Conservation (phyloP, 2,329 filamentous ascomycete species). For the Rhynchosporium agropyri region DNA sequence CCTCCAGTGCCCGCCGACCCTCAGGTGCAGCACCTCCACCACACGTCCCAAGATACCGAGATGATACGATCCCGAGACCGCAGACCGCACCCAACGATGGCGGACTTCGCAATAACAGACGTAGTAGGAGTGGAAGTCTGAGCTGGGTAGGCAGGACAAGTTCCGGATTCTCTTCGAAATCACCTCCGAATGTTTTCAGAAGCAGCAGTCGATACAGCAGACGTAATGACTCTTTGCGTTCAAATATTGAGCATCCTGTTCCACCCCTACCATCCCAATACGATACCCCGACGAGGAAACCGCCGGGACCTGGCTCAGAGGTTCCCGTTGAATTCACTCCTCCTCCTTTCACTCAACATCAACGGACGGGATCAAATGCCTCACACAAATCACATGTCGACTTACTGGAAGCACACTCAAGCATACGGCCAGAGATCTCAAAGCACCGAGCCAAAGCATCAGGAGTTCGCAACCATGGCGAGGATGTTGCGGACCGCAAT, state of each 20-base stretch:
- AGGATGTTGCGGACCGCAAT: conserved; percentile 67
- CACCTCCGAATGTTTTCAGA: conserved; percentile 25
- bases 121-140: background rate
- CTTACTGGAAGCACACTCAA: conserved; percentile 60
- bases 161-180: conserved; percentile 33
- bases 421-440: conserved; percentile 50
- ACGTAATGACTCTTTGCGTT: conserved; percentile 17
- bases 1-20: conserved; percentile 32
- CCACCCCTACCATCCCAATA: conserved; percentile 16
- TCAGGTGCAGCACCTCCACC: conserved; percentile 24
- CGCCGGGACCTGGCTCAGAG: background rate
- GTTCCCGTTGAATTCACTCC: conserved; percentile 7
- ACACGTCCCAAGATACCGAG: conserved; percentile 26
- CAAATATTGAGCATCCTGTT: background rate
- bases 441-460: conserved; percentile 51
- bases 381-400: conserved; percentile 48
- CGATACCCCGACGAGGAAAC: conserved; percentile 16
- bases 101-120: conserved; percentile 1
- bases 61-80: conserved; percentile 23
- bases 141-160: conserved; percentile 24
- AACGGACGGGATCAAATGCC: conserved; percentile 16
- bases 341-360: conserved; percentile 20
- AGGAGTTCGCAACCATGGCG: conserved; percentile 59
- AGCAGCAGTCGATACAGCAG: conserved; percentile 5
- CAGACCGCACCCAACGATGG: conserved; percentile 30